Conservation (phyloP, 345 rosid genomes). For the Melaleuca alternifolia region DNA sequence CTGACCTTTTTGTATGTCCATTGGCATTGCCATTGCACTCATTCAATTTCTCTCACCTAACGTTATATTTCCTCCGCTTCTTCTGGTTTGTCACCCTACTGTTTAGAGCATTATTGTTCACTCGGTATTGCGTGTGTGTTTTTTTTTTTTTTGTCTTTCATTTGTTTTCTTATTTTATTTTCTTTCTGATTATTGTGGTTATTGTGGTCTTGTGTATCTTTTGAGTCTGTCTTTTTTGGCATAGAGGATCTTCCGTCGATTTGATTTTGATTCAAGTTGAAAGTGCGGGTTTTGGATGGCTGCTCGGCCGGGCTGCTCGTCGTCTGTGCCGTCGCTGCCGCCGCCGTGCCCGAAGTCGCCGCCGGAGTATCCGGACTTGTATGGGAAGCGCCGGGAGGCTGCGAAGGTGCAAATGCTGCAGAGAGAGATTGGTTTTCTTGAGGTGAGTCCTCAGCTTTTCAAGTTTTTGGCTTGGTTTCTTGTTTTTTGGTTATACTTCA, state of each 20-base stretch:
- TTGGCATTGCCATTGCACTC: background rate
- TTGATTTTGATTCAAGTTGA: background rate
- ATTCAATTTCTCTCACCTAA: conserved; percentile 4
- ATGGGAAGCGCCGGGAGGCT: conserved; percentile 67
- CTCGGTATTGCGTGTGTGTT: background rate
- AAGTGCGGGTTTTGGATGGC: conserved; percentile 24
- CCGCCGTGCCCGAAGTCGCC: conserved; percentile 88
- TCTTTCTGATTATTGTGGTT: background rate
- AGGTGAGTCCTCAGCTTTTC: conserved; percentile 33
- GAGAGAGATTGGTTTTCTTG: conserved; percentile 81
- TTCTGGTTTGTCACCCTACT: background rate
- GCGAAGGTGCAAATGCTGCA: conserved; percentile 88
- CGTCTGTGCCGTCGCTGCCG: conserved; percentile 28
- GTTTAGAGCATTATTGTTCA: background rate
- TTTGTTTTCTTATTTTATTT: background rate
- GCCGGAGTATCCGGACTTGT: conserved; percentile 93
- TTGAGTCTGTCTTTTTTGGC: background rate
- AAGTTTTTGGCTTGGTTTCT: background rate
- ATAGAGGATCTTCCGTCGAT: background rate
- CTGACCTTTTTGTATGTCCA: background rate
- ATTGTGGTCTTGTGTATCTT: background rate
- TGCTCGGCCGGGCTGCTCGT: conserved; percentile 18
- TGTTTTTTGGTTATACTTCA: background rate
- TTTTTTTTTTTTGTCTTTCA: background rate
- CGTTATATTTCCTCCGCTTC: background rate